These are phyloP conservation scores for Paxillus rubicundulus DNA, from an alignment of 768 basidiomycete genomes.

Conservation along the genomic window DNA sequence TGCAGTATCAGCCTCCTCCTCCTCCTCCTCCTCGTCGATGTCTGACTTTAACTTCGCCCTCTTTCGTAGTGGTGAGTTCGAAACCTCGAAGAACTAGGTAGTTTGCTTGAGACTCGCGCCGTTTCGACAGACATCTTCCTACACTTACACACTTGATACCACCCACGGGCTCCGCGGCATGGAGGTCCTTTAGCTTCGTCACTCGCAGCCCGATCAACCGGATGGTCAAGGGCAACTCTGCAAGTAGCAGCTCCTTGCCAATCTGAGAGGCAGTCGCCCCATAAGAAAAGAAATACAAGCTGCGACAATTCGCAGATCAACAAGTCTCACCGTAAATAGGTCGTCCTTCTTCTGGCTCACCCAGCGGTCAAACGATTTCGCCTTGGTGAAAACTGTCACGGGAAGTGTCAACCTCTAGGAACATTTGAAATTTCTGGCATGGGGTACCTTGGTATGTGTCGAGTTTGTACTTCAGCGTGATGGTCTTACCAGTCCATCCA, in stretches of 20 bases:
- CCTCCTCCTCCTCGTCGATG: slow-evolving; percentile 4
- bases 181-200: slow-evolving; percentile 85
- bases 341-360: slow-evolving; percentile 75
- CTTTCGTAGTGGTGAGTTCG: slow-evolving; percentile 37
- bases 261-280: slow-evolving; percentile 42
- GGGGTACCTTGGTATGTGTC: slow-evolving; percentile 77
- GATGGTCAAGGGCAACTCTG: slow-evolving; percentile 76
- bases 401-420: slow-evolving; percentile 6
- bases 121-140: not conserved
- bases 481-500: slow-evolving; percentile 84
- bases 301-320: not conserved
- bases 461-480: slow-evolving; percentile 91
- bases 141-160: slow-evolving; percentile 75
- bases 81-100: slow-evolving; percentile 57
- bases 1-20: slow-evolving; percentile 24
- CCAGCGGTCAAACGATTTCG: slow-evolving; percentile 75
- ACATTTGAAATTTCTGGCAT: not conserved
- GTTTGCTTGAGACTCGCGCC: not conserved
- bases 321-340: slow-evolving; percentile 60
- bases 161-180: slow-evolving; percentile 38
- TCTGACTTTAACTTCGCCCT: slow-evolving; percentile 34
- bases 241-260: slow-evolving; percentile 77
- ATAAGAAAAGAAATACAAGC: slow-evolving; percentile 2
- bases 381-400: slow-evolving; percentile 69
- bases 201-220: slow-evolving; percentile 86